phyloP scores from a whole-genome alignment of 164 flowering plant genomes.

The Piper betle region DNA sequence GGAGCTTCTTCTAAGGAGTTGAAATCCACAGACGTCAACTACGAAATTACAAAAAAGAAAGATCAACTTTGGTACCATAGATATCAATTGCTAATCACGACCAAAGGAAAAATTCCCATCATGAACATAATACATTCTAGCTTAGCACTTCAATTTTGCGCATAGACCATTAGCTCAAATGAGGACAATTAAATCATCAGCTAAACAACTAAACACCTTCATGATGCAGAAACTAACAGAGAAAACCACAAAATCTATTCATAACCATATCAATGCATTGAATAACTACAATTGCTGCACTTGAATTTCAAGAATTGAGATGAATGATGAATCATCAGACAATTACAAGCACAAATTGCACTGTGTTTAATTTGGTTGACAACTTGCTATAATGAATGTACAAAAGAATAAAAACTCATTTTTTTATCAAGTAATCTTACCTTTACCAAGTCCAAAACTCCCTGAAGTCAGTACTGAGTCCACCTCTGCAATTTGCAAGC shows the following conservation, averaged over 20 bases:
- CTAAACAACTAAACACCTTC: too few species aligned
- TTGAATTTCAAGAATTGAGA: not conserved
- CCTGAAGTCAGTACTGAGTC: conserved; percentile 96
- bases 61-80: not conserved
- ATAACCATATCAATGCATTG: too few species aligned
- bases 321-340: not conserved
- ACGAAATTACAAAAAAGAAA: conserved; percentile 3
- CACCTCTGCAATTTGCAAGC: conserved; percentile 47
- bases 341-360: not conserved
- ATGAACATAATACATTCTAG: too few species aligned
- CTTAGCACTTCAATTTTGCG: too few species aligned
- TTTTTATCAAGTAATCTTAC: too few species aligned
- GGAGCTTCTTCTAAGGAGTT: conserved; percentile 63
- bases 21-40: conserved; percentile 67
- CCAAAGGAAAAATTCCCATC: not conserved
- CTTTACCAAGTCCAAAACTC: conserved; percentile 76
- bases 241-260: too few species aligned
- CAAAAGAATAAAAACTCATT: too few species aligned
- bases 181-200: too few species aligned
- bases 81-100: not conserved
- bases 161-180: too few species aligned
- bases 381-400: too few species aligned
- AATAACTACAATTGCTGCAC: too few species aligned
- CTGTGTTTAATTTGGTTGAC: not conserved
- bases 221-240: too few species aligned